Percentiles rank a stretch among this genome's conserved stretches.
Evolutionary conservation across 208 protist species (phyloP).

Genomic region (Leishmania aethiopica): DNA sequence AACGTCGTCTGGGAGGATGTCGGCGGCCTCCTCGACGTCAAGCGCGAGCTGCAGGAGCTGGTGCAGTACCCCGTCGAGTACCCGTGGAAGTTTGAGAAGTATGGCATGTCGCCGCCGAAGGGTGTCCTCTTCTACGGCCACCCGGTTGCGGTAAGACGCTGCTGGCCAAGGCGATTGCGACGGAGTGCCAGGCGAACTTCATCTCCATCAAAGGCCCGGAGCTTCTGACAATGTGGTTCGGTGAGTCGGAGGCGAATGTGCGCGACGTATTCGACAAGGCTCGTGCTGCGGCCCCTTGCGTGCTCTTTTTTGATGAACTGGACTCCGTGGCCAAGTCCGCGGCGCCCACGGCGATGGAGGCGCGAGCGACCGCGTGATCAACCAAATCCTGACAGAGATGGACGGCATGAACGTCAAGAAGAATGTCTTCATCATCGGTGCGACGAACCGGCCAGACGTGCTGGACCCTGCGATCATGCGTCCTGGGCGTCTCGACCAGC

Average conservation of each 20-base stretch:
- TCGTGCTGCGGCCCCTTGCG: constrained; percentile 98
- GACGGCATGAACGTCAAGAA: constrained; percentile 99
- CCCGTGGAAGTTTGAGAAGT: constrained; percentile 99
- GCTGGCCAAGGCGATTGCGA: constrained; percentile 97
- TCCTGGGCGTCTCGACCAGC: constrained; percentile 95
- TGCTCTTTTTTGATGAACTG: constrained; percentile 99
- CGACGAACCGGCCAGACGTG: constrained; percentile 99
- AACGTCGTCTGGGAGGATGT: constrained; percentile 99
- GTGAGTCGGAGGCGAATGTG: constrained; percentile 99
- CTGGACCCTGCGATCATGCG: constrained; percentile 99
- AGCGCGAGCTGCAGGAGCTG: constrained; percentile 99
- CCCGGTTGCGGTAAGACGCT: constrained; percentile 99
- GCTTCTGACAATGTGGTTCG: constrained; percentile 99
- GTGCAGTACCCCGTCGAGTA: constrained; percentile 99
- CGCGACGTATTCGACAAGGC: constrained; percentile 99
- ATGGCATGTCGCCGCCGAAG: constrained; percentile 99
- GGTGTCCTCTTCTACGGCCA: constrained; percentile 98
- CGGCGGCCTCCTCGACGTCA: constrained; percentile 98
- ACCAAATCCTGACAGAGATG: constrained; percentile 99
- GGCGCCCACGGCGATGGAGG: constrained; percentile 97
- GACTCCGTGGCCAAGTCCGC: constrained; percentile 99
- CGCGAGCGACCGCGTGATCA: constrained; percentile 99
- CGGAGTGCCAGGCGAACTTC: constrained; percentile 99
- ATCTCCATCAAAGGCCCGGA: constrained; percentile 99
- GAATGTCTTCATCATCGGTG: constrained; percentile 99